These are phyloP conservation scores for Talaromyces proteolyticus DNA, from an alignment of 495 filamentous ascomycete genomes.

Conservation along the genomic window DNA sequence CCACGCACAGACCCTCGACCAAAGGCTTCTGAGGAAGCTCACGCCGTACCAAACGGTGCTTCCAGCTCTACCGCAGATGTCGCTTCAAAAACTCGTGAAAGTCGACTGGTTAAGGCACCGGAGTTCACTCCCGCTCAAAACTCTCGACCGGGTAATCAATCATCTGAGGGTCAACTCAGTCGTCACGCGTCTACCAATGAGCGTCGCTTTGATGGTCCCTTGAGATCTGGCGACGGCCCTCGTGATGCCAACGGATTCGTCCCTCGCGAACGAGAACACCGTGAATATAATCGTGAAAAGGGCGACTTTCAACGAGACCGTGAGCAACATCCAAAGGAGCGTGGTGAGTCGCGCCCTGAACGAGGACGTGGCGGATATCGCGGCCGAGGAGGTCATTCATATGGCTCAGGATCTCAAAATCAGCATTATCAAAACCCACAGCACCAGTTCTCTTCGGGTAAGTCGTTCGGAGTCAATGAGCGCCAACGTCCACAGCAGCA, in stretches of 20 bases:
- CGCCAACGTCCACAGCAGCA: constrained; percentile 32
- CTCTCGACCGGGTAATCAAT: constrained; percentile 21
- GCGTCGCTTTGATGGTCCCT: constrained; percentile 31
- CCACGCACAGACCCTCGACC: constrained; percentile 17
- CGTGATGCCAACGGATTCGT: constrained; percentile 16
- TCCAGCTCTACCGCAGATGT: constrained; percentile 10
- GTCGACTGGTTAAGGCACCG: constrained; percentile 30
- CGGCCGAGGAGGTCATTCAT: constrained; percentile 41
- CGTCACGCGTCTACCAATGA: constrained; percentile 23
- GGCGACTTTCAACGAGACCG: constrained; percentile 18
- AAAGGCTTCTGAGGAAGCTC: constrained; percentile 30
- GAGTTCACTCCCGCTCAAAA: constrained; percentile 19
- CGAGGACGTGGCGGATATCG: constrained; percentile 49
- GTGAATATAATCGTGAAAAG: constrained; percentile 7
- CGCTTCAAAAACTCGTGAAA: constrained; percentile 21
- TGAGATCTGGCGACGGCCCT: constrained; percentile 32
- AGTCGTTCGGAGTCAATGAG: constrained; percentile 34
- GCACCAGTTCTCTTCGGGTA: constrained; percentile 27
- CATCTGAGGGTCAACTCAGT: constrained; percentile 29
- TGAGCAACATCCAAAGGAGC: constrained; percentile 38
- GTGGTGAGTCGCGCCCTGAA: constrained; percentile 42
- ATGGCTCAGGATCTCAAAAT: constrained; percentile 32
- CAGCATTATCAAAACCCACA: constrained; percentile 44
- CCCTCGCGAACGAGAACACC: constrained; percentile 5
- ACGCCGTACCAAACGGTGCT: constrained; percentile 20